These are phyloP conservation scores for Phaeosphaeria sp. DNA, from an alignment of 2,329 filamentous ascomycete genomes.

Conservation along the genomic window DNA sequence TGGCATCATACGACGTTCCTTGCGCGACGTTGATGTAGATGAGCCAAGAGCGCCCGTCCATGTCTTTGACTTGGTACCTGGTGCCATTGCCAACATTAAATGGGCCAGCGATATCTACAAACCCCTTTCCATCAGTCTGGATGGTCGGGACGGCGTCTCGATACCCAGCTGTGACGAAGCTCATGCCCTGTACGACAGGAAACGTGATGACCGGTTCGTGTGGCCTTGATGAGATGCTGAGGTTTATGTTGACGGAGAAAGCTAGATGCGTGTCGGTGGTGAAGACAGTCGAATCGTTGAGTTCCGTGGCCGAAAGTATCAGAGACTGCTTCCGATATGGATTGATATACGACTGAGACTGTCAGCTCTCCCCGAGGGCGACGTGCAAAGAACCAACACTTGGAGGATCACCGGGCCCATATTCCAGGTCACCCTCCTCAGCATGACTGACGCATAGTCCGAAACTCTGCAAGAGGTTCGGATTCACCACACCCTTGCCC, in stretches of 20 bases:
- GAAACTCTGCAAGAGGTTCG: conserved; percentile 64
- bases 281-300: conserved; percentile 66
- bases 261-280: conserved; percentile 61
- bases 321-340: conserved; percentile 80
- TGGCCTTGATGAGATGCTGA: conserved; percentile 59
- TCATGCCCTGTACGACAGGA: conserved; percentile 88
- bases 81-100: conserved; percentile 68
- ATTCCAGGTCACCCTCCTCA: conserved; percentile 71
- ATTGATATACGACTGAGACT: conserved; percentile 66
- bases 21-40: conserved; percentile 71
- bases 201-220: conserved; percentile 72
- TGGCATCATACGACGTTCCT: conserved; percentile 61
- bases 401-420: conserved; percentile 58
- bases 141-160: conserved; percentile 73
- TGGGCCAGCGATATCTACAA: conserved; percentile 67
- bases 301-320: conserved; percentile 78
- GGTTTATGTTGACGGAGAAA: conserved; percentile 71
- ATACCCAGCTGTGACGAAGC: conserved; percentile 82
- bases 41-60: conserved; percentile 74
- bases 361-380: conserved; percentile 28
- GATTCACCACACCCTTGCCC: conserved; percentile 56
- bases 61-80: conserved; percentile 78
- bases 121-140: conserved; percentile 73
- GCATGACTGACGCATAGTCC: conserved; percentile 81
- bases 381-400: conserved; percentile 13